Percentiles rank a stretch among this genome's conserved stretches.
Conservation (phyloP, 2,329 filamentous ascomycete species). For the Pseudogymnoascus sp. region DNA sequence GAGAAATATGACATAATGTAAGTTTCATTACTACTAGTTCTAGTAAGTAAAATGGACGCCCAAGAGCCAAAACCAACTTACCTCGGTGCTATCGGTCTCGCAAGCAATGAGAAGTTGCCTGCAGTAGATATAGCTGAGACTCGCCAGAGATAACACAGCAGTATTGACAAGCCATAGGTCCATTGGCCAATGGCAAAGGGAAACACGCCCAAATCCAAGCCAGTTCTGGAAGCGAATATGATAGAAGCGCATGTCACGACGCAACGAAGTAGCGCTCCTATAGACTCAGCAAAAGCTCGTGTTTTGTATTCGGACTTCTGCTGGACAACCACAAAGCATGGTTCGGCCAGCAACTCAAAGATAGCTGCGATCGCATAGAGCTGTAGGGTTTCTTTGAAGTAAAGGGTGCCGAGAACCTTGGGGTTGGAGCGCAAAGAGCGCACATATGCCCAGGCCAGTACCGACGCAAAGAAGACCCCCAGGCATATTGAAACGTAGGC, state of each 20-base stretch:
- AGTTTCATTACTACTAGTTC: constrained; percentile 15
- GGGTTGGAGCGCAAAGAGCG: constrained; percentile 41
- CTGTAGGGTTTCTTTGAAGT: constrained; percentile 48
- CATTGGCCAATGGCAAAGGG: constrained; percentile 87
- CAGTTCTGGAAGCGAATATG: constrained; percentile 49
- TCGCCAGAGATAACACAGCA: constrained; percentile 61
- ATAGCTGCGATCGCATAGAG: constrained; percentile 51
- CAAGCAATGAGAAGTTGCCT: constrained; percentile 63
- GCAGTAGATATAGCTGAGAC: constrained; percentile 48
- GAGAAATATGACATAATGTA: constrained; percentile 47
- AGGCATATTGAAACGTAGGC: constrained; percentile 70
- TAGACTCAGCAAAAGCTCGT: constrained; percentile 74
- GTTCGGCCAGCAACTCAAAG: constrained; percentile 77
- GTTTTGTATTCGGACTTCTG: constrained; percentile 71
- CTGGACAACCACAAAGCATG: constrained; percentile 82
- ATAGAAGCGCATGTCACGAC: constrained; percentile 64
- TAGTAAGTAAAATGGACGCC: constrained; percentile 10
- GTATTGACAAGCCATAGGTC: constrained; percentile 61
- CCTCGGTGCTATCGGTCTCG: constrained; percentile 33
- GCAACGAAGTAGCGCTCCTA: constrained; percentile 72
- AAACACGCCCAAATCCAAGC: constrained; percentile 60
- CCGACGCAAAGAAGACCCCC: constrained; percentile 55
- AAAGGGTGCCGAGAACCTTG: constrained; percentile 48
- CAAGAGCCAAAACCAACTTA: constrained; percentile 13
- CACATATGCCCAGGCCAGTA: constrained; percentile 63